These are phyloP conservation scores for Russula olivacea DNA, from an alignment of 768 basidiomycete species.

Conservation along the genomic window DNA sequence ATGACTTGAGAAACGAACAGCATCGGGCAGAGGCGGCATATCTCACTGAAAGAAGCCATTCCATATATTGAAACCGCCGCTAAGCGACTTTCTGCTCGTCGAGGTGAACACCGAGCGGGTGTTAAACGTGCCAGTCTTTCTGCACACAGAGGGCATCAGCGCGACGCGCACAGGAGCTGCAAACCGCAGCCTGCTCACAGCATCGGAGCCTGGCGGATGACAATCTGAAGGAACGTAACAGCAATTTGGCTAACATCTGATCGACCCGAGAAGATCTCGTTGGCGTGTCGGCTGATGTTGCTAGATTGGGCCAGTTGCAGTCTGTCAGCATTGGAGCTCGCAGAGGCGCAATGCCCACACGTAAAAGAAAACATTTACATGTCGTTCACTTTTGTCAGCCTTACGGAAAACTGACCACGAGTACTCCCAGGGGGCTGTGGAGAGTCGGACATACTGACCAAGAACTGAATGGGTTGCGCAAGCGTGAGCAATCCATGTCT, in stretches of 20 bases:
- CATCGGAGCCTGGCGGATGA: constrained; percentile 23
- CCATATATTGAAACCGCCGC: constrained; percentile 24
- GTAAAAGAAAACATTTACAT: constrained; percentile 6
- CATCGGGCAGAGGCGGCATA: too few relatives aligned
- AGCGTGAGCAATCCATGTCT: constrained; percentile 1
- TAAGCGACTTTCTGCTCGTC: constrained; percentile 5
- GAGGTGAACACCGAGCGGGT: constrained; percentile 21
- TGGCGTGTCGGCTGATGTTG: constrained; percentile 10
- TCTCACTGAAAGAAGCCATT: constrained; percentile 24
- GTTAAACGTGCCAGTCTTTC: constrained; percentile 19
- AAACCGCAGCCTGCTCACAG: constrained; percentile 9
- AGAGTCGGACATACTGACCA: constrained; percentile 11
- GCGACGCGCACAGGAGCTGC: too few relatives aligned
- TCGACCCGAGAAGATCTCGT: constrained; percentile 9
- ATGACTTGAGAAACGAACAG: neutral
- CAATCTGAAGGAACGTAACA: constrained; percentile 17
- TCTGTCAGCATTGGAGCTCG: neutral
- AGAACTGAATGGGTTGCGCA: neutral
- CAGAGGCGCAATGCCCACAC: neutral
- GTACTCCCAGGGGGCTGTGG: constrained; percentile 15
- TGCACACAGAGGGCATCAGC: neutral
- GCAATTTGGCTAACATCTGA: constrained; percentile 14
- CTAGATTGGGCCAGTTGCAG: neutral
- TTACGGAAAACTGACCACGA: constrained; percentile 17
- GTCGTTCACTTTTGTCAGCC: constrained; percentile 19